These are phyloP conservation scores for Penicillium polonicum DNA, from an alignment of 2,329 filamentous ascomycete genomes.

Conservation along the genomic window DNA sequence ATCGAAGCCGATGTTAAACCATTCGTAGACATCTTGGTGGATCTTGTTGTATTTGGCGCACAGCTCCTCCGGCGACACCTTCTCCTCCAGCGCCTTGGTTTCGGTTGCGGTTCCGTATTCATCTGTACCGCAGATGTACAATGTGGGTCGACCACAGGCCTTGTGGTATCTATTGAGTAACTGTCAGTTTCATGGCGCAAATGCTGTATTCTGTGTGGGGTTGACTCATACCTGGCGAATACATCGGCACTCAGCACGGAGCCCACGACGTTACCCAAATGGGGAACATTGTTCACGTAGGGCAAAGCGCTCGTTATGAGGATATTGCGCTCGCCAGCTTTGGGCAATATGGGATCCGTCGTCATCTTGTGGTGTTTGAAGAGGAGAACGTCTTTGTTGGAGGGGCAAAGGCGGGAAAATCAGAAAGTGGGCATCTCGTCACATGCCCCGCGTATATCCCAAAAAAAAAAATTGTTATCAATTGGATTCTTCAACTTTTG, in stretches of 20 bases:
- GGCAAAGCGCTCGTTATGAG: conserved; percentile 89
- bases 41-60: conserved; percentile 91
- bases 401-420: conserved; percentile 71
- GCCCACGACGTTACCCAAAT: conserved; percentile 85
- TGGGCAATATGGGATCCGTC: conserved; percentile 56
- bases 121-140: conserved; percentile 86
- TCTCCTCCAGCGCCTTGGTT: conserved; percentile 89
- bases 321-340: conserved; percentile 77
- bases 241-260: conserved; percentile 87
- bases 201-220: conserved; percentile 38
- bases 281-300: conserved; percentile 77
- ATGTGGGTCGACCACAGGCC: conserved; percentile 72
- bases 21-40: conserved; percentile 88
- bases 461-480: conserved; percentile 13
- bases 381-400: conserved; percentile 8
- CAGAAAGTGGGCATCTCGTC: conserved; percentile 29
- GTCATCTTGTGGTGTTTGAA: conserved; percentile 27
- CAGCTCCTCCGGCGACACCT: conserved; percentile 75
- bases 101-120: conserved; percentile 96
- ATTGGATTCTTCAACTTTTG: not conserved
- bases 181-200: conserved; percentile 16
- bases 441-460: conserved; percentile 23
- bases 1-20: conserved; percentile 95
- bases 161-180: conserved; percentile 65
- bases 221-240: conserved; percentile 56